Evolutionary conservation across 495 filamentous ascomycete genomes (phyloP), one percentile per base, ranked within the genome.

Genomic region (Penicillium ochrochloron): DNA sequence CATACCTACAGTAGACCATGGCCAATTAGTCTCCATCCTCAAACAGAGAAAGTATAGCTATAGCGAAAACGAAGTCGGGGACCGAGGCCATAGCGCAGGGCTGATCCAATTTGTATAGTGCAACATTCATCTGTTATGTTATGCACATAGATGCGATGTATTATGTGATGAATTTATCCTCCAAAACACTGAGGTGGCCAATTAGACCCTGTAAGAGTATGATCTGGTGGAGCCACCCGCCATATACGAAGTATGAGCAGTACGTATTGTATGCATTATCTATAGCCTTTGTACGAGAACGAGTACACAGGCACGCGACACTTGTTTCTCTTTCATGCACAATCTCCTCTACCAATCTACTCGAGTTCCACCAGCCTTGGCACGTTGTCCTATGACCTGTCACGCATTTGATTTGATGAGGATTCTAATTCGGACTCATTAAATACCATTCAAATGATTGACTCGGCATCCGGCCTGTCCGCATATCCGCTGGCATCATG

Each of bases 291-390:
- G 17, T 46, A 48, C 57, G 57, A 48, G 19, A 48, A 59, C 57
- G 41, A 48, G n/a, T 31, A 51, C 48, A 25, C 25, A 17, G 25
- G 57, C 57, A 48, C 57, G 57, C 39, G 57, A 33, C 57, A 59
- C 27, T n/a, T 12, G 55, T 17, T 34, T 55, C 23, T 17, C 50
- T n/a, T 53, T 29, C 21, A 53, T 29, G 12, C 37, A 41, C 37
- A 5, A 17, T 15, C 37, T 41, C 37, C 50, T 53, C 21, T 33
- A 8, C 52, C 52, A 55, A 29, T 51, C 48, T 4, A 29, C 12
- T 27, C 11, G 5, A 15, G 48, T 17, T 17, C 48, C 48, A 29
- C 15, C 25, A 21, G 48, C 15, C 48, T 51, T 51, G 48, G 48
- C 25, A 17, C 10, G 17, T 51, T 51, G 48, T 25, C 48, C 48